Evolutionary conservation across 768 basidiomycete genomes (phyloP).

Genomic region (Mycena filopes): DNA sequence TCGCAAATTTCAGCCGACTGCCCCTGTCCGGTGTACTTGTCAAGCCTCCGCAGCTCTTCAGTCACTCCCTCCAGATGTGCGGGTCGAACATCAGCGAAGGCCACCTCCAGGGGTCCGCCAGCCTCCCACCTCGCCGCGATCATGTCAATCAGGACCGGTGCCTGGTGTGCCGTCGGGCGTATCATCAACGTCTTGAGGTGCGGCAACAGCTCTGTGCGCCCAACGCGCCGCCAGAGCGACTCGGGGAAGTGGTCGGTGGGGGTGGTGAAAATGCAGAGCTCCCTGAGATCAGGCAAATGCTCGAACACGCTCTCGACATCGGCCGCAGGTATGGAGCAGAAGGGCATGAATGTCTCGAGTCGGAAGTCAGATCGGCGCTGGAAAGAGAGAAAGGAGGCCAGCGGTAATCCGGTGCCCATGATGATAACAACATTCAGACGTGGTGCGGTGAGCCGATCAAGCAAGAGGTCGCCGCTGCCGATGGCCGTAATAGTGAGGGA

Average conservation of each 20-base stretch:
- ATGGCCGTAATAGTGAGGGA: conserved; percentile 7
- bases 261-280: neutral
- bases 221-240: conserved; percentile 14
- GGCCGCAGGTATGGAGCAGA: neutral
- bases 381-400: neutral
- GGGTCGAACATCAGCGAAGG: conserved; percentile 8
- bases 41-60: conserved; percentile 10
- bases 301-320: conserved; percentile 5
- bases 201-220: conserved; percentile 11
- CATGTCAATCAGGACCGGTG: conserved; percentile 10
- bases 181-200: conserved; percentile 1
- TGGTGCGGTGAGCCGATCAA: conserved; percentile 13
- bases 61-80: conserved; percentile 12
- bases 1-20: too few relatives aligned
- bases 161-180: conserved; percentile 9
- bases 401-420: neutral
- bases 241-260: conserved; percentile 21
- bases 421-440: neutral
- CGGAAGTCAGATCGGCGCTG: conserved; percentile 14
- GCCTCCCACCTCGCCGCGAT: conserved; percentile 21
- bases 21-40: conserved; percentile 8
- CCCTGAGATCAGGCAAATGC: neutral
- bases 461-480: conserved; percentile 5
- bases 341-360: conserved; percentile 3
- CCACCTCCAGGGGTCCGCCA: neutral